These are phyloP conservation scores for Mycena chlorophos DNA, from an alignment of 768 basidiomycete genomes.

Conservation along the genomic window DNA sequence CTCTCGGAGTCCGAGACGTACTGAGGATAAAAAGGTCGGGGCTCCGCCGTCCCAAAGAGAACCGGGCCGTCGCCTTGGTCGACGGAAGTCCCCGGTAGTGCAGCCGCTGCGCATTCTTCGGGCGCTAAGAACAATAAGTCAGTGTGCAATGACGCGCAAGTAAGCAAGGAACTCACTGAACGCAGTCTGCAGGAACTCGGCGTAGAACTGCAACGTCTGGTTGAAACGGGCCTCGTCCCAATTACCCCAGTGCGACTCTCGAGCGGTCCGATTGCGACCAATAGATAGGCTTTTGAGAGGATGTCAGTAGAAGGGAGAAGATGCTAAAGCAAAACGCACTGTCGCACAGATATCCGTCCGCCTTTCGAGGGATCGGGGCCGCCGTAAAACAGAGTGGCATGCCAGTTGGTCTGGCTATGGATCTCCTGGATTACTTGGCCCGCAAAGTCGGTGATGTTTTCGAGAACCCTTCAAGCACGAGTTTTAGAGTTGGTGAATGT, in stretches of 20 bases:
- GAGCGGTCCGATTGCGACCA: no score
- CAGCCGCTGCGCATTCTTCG: not conserved
- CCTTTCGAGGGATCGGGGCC: not conserved
- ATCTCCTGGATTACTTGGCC: not conserved
- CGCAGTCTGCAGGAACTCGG: not conserved
- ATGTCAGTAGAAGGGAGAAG: not conserved
- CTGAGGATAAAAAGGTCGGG: not conserved
- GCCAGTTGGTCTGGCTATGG: not conserved
- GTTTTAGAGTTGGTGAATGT: not conserved
- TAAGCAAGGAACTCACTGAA: constrained; percentile 7
- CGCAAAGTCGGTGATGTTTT: not conserved
- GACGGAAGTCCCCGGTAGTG: not conserved
- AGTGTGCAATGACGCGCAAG: not conserved
- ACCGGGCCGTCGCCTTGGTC: not conserved
- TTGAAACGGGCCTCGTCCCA: not conserved
- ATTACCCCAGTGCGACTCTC: not conserved
- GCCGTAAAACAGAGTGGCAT: not conserved
- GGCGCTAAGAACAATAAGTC: not conserved
- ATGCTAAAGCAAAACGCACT: no score
- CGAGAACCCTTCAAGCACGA: not conserved
- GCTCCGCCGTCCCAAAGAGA: not conserved
- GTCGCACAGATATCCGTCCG: not conserved
- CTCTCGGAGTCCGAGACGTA: not conserved
- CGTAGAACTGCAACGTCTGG: not conserved
- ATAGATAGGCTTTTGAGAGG: not conserved